These are phyloP conservation scores for Arachis hypogaea DNA, from an alignment of 306 rosid genomes.

Conservation along the genomic window DNA sequence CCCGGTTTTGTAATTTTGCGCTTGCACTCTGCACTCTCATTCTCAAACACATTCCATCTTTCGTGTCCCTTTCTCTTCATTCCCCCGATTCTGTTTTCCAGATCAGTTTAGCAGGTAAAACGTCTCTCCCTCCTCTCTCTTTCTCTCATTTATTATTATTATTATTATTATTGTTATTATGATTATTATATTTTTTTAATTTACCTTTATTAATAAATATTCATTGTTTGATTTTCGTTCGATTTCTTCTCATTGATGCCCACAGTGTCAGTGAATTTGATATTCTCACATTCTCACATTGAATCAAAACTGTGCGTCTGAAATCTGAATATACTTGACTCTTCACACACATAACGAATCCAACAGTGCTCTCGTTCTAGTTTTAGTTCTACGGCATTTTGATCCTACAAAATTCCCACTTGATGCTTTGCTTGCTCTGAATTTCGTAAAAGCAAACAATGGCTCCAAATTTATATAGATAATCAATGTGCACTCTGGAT, in stretches of 20 bases:
- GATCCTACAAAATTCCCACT: background rate
- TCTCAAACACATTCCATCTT: background rate
- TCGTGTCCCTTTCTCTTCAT: conserved; percentile 28
- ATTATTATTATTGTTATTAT: too few species aligned
- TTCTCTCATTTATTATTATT: too few species aligned
- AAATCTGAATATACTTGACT: conserved; percentile 38
- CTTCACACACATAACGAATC: conserved; percentile 40
- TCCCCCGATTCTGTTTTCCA: conserved; percentile 22
- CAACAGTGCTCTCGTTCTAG: conserved; percentile 12
- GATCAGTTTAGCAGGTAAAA: conserved; percentile 37
- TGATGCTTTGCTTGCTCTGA: conserved; percentile 17
- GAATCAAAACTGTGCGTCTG: conserved; percentile 30
- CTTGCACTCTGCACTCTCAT: background rate
- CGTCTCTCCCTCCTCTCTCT: background rate
- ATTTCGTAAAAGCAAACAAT: background rate
- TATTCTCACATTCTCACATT: conserved; percentile 14
- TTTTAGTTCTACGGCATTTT: conserved; percentile 23
- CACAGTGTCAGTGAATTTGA: conserved; percentile 4
- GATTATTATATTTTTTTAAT: too few species aligned
- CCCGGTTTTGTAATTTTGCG: conserved; percentile 13
- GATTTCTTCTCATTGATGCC: conserved; percentile 28
- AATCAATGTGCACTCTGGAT: conserved; percentile 25
- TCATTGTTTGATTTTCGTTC: conserved; percentile 25
- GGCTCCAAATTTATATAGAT: conserved; percentile 6
- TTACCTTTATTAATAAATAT: background rate